Evolutionary conservation across 371 early-diverging fungal species (phyloP), one percentile per base, ranked within the genome.

Genomic region (Gilbertella persicaria): DNA sequence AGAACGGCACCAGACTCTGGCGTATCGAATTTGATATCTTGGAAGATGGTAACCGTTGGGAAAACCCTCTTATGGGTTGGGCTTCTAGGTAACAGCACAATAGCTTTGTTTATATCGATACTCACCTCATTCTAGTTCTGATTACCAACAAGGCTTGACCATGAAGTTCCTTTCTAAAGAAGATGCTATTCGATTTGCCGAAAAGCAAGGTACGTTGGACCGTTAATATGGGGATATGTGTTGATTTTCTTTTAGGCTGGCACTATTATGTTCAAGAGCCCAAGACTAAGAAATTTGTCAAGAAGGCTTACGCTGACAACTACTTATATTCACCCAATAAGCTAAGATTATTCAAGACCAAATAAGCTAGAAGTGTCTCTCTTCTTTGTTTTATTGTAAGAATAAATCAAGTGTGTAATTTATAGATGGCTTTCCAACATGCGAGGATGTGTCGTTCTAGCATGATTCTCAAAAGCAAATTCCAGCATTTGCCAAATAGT

Each of bases 1-100:
- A 79, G 40, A 78, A 86, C 53, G 80, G 87, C 58, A 85, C 90
- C 23, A 79, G 86, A 55, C 68, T 83, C 61, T 98, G 97, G 97
- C 82, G 82, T 43, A 73, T 98, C 43, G 93, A 95, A 60, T 71
- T 95, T 67, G 94, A 95, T 65, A 83, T 82, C 45, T 65, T 92
- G 59, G 82, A 83, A 43, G 75, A 80, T 30, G 85, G 85, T 40
- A 88, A 86, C 61, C 86, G 91, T 43, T 96, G 96, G 92, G 90
- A 90, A 60, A 98, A 98, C 72, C 90, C 88, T 48, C 64, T 96
- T 49, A 96, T 96, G 82, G 97, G 96, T 28, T 97, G 96, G 98
- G 83, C 92, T 44, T 87, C 88, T 58, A 92, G 92, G 91, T 91
- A 75, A n/a, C n/a, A n/a, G n/a, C n/a, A n/a, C n/a, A n/a, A n/a